Evolutionary conservation across 371 early-diverging fungal genomes (phyloP).

Genomic region (Gilbertella persicaria): DNA sequence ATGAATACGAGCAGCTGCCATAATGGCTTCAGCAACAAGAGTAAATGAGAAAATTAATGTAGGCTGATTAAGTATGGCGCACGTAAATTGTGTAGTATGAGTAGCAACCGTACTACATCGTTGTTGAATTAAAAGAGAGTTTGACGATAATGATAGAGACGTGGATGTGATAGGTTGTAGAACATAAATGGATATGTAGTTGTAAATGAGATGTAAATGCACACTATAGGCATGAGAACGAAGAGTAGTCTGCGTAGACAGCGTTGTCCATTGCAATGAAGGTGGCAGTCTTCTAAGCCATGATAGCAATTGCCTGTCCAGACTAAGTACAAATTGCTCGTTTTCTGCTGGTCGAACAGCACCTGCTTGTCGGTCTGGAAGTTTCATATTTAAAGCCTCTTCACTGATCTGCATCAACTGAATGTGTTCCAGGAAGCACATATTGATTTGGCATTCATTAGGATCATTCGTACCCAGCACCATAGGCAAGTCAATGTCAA

Average conservation of each 20-base stretch:
- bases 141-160: constrained; percentile 1
- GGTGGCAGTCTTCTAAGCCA: constrained; percentile 26
- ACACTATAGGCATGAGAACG: constrained; percentile 21
- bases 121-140: constrained; percentile 18
- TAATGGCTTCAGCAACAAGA: constrained; percentile 14
- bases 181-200: constrained; percentile 17
- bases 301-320: constrained; percentile 21
- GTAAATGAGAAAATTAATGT: constrained; percentile 17
- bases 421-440: constrained; percentile 32
- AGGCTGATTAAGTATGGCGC: constrained; percentile 21
- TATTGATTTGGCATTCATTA: constrained; percentile 25
- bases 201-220: constrained; percentile 29
- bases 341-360: constrained; percentile 14
- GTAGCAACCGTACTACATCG: constrained; percentile 21
- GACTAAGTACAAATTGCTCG: constrained; percentile 22
- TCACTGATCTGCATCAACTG: constrained; percentile 34
- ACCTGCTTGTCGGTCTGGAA: constrained; percentile 19
- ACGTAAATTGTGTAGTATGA: constrained; percentile 21
- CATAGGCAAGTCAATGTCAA: constrained; percentile 29
- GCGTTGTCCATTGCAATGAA: constrained; percentile 26
- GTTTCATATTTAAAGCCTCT: constrained; percentile 14
- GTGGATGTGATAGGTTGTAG: constrained; percentile 8
- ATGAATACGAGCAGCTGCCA: constrained; percentile 20
- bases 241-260: constrained; percentile 31
- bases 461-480: constrained; percentile 27